Evolutionary conservation across 257 asterid species (phyloP).

Genomic region (Nicotiana attenuata): DNA sequence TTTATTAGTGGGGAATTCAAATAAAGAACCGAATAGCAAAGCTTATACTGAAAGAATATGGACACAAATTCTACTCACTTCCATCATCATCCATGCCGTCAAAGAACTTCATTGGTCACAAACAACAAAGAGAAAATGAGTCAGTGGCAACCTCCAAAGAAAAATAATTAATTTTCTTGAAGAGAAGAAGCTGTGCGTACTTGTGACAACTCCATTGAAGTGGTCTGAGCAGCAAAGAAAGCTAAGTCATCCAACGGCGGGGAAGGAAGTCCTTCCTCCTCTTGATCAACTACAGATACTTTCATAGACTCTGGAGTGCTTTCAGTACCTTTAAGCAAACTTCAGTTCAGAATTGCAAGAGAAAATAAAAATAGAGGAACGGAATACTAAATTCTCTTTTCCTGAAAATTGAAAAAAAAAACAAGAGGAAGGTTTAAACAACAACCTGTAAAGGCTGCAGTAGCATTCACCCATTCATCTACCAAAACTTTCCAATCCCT

Average conservation of each 20-base stretch:
- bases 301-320: slow-evolving; percentile 63
- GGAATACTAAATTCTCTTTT: not conserved
- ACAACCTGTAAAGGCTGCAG: slow-evolving; percentile 53
- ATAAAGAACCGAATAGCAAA: slow-evolving; percentile 47
- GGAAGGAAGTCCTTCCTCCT: slow-evolving; percentile 84
- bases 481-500: slow-evolving; percentile 82
- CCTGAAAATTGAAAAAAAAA: not conserved
- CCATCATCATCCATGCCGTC: slow-evolving; percentile 97
- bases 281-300: slow-evolving; percentile 54
- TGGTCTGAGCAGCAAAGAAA: slow-evolving; percentile 52
- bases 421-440: not conserved
- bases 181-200: slow-evolving; percentile 24
- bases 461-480: slow-evolving; percentile 59
- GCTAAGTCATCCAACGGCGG: slow-evolving; percentile 95
- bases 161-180: not conserved
- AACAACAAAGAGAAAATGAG: slow-evolving; percentile 17
- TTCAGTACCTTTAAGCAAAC: slow-evolving; percentile 30
- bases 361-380: not conserved
- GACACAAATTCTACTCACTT: slow-evolving; percentile 65
- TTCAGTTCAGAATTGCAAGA: not conserved
- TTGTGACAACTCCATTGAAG: slow-evolving; percentile 72
- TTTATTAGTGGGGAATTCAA: slow-evolving; percentile 46
- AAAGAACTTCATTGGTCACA: slow-evolving; percentile 56
- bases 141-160: slow-evolving; percentile 20
- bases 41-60: slow-evolving; percentile 28